Percentiles rank a stretch among this genome's conserved stretches.
Evolutionary conservation across 352 stramenopile genomes (phyloP).

Genomic region (Phytophthora fragariae): DNA sequence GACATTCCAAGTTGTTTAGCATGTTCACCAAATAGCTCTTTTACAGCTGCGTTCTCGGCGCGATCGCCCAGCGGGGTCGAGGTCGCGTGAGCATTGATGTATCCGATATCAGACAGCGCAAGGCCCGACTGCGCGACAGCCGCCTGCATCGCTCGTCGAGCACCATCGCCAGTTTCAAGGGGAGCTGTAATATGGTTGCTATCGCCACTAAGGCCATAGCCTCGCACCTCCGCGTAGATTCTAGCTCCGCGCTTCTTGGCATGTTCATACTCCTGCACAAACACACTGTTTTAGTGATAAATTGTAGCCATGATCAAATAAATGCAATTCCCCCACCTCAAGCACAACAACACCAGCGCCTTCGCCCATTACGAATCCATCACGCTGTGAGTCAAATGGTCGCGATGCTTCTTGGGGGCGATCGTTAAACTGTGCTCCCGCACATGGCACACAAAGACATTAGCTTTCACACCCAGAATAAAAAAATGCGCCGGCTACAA

Average conservation of each 20-base stretch:
- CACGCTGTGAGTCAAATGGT: slow-evolving; percentile 95
- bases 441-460: background rate
- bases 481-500: too few species aligned
- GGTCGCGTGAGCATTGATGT: slow-evolving; percentile 98
- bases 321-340: slow-evolving; percentile 35
- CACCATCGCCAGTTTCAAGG: slow-evolving; percentile 71
- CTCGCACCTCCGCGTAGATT: slow-evolving; percentile 96
- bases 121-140: slow-evolving; percentile 87
- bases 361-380: slow-evolving; percentile 98
- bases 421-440: slow-evolving; percentile 94
- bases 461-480: too few species aligned
- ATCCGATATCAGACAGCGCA: slow-evolving; percentile 91
- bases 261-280: slow-evolving; percentile 85
- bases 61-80: slow-evolving; percentile 97
- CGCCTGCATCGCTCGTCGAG: slow-evolving; percentile 90
- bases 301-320: background rate
- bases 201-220: slow-evolving; percentile 96
- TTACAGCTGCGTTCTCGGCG: slow-evolving; percentile 94
- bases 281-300: background rate
- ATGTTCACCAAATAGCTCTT: slow-evolving; percentile 79
- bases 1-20: slow-evolving; percentile 69
- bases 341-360: slow-evolving; percentile 74
- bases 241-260: slow-evolving; percentile 92
- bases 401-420: slow-evolving; percentile 87
- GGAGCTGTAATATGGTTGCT: slow-evolving; percentile 94